Conservation (phyloP, 1,139 yeast species). For the Yarrowia galli region DNA sequence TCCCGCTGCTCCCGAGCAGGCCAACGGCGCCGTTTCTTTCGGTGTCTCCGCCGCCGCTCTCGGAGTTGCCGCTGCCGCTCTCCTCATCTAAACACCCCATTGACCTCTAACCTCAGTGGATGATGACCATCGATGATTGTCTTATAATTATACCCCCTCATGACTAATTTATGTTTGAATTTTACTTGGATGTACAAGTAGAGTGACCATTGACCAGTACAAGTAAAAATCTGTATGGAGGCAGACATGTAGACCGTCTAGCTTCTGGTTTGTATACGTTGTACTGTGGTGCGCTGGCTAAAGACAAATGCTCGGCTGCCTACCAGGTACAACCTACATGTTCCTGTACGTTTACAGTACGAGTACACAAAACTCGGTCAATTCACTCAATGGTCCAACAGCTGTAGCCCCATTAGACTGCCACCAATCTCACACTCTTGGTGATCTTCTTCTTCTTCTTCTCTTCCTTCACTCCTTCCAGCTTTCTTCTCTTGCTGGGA, state of each 20-base stretch:
- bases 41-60: constrained; percentile 38
- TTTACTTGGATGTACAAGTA: too few relatives aligned
- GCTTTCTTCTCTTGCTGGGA: not conserved
- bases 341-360: not conserved
- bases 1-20: constrained; percentile 24
- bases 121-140: not conserved
- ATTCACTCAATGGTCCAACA: too few relatives aligned
- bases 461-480: not conserved
- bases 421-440: not conserved
- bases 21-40: constrained; percentile 34
- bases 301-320: too few relatives aligned
- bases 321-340: too few relatives aligned
- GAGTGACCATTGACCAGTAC: too few relatives aligned
- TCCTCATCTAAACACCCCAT: constrained; percentile 10
- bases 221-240: too few relatives aligned
- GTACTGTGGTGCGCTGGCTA: too few relatives aligned
- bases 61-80: constrained; percentile 34
- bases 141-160: constrained; percentile 10
- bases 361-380: too few relatives aligned
- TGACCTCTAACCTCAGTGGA: not conserved
- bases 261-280: too few relatives aligned
- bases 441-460: not conserved
- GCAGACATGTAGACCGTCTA: too few relatives aligned
- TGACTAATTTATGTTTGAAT: constrained; percentile 8
- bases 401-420: too few relatives aligned